Evolutionary conservation across 2,329 filamentous ascomycete species (phyloP), one percentile per base, ranked within the genome.

Genomic region (Sporothrix pseudoabietina): DNA sequence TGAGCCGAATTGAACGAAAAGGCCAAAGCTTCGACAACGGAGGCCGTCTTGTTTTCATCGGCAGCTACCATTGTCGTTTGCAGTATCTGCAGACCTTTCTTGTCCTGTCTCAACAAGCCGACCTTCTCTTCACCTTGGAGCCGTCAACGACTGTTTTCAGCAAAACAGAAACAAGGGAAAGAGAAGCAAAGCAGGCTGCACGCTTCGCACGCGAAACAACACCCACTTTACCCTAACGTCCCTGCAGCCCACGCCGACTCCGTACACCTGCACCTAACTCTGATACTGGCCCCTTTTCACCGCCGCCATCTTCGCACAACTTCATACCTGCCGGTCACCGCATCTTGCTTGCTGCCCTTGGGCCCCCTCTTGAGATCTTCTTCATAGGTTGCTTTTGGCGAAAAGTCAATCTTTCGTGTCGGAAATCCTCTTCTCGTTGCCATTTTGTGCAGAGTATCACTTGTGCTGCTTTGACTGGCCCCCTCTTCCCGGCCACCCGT

Each of bases 281-380:
- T 35, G 3, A 71, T 49, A 52, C 55, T 44, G 61, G 47, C 16
- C 55, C 47, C 61, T 68, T 47, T 61, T 74, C 73, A 74, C 73
- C 73, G 73, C 72, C 65, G 72, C 73, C 57, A 59, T 55, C 44
- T 44, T 22, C 32, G 44, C 65, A 70, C 55, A 41, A 57, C 63
- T 41, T 63, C 63, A 55, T 61, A 59, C 30, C 30, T 63, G 52
- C 61, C 63, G 63, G 69, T 74, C 73, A 74, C 73, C 73, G 70
- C 73, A 70, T 70, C 70, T 70, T 70, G 55, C 70, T 49, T 44
- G 47, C 26, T 52, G n/a, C 32, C 54, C 69, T 22, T 63, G 22
- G 30, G 30, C 47, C 30, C 30, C 39, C 49, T 71, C 55, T 69
- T 22, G 47, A 47, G 32, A 19, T n/a, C 32, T n/a, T 32, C 12